A percentile compares a stretch with the other conserved stretches of the same genome.
Conservation (phyloP, 345 rosid species). For the Erodium maritimum region DNA sequence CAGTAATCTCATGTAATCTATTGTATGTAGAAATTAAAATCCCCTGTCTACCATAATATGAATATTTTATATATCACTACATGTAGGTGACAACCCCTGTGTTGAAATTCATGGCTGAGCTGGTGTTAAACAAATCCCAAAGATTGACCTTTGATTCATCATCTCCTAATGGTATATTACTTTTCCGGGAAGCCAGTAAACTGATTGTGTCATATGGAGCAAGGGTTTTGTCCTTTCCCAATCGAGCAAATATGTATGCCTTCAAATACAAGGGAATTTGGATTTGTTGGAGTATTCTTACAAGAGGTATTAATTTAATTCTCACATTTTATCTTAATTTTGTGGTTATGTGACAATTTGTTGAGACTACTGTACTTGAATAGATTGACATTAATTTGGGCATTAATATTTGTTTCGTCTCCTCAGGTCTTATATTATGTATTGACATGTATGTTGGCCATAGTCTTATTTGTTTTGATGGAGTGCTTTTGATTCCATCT, state of each 20-base stretch:
- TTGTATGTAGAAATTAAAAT: background rate
- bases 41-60: background rate
- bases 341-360: background rate
- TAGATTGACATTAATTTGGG: background rate
- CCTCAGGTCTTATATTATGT: no score
- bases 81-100: slow-evolving; percentile 88
- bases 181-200: slow-evolving; percentile 99
- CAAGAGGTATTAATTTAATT: slow-evolving; percentile 48
- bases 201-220: slow-evolving; percentile 87
- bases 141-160: slow-evolving; percentile 90
- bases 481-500: background rate
- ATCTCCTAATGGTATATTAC: slow-evolving; percentile 98
- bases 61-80: background rate
- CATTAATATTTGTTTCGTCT: background rate
- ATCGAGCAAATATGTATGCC: slow-evolving; percentile 81
- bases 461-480: no score
- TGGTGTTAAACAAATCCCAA: slow-evolving; percentile 91
- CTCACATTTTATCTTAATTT: background rate
- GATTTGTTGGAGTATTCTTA: slow-evolving; percentile 78
- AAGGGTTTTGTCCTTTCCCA: slow-evolving; percentile 88
- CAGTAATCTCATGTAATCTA: background rate
- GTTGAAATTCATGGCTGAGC: slow-evolving; percentile 96
- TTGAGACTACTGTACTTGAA: background rate
- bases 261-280: slow-evolving; percentile 97
- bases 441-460: background rate